phyloP scores from a whole-genome alignment of 352 stramenopile species.

The Phytophthora citricola region DNA sequence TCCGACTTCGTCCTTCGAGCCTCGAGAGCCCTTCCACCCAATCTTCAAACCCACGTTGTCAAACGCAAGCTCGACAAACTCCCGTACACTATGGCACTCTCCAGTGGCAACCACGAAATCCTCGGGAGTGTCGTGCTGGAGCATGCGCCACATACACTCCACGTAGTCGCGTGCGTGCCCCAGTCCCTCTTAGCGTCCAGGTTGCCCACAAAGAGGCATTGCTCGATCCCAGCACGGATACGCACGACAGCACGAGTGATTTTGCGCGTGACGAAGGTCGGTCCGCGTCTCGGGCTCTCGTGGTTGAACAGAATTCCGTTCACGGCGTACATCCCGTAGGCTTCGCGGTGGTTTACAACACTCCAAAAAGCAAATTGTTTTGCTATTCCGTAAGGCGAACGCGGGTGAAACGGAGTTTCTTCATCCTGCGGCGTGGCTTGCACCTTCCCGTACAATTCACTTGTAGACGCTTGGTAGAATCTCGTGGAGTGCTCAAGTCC shows the following conservation, averaged over 20 bases:
- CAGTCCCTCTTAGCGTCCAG: slow-evolving; percentile 98
- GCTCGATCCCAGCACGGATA: slow-evolving; percentile 92
- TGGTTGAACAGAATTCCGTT: slow-evolving; percentile 99
- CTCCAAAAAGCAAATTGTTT: slow-evolving; percentile 99
- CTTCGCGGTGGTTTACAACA: slow-evolving; percentile 99
- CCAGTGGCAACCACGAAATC: slow-evolving; percentile 93
- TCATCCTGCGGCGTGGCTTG: slow-evolving; percentile 97
- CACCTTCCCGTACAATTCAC: slow-evolving; percentile 98
- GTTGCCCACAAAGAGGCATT: slow-evolving; percentile 98
- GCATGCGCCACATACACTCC: slow-evolving; percentile 99
- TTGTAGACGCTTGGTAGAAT: slow-evolving; percentile 98
- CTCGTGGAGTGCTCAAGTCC: slow-evolving; percentile 73
- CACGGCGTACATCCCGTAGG: slow-evolving; percentile 94
- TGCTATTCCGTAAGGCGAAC: slow-evolving; percentile 97
- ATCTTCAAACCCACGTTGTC: slow-evolving; percentile 87
- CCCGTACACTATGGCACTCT: slow-evolving; percentile 97
- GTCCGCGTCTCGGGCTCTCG: slow-evolving; percentile 97
- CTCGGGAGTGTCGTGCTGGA: slow-evolving; percentile 85
- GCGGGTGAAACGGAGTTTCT: slow-evolving; percentile 98
- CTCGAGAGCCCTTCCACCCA: slow-evolving; percentile 91
- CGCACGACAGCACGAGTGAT: slow-evolving; percentile 96
- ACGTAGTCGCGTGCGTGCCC: slow-evolving; percentile 99
- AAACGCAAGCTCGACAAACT: slow-evolving; percentile 98
- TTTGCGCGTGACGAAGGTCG: slow-evolving; percentile 99
- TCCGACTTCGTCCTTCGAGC: slow-evolving; percentile 94